Evolutionary conservation across 2,329 filamentous ascomycete species (phyloP), one percentile per base, ranked within the genome.

Genomic region (Sphaerostilbella broomeana): DNA sequence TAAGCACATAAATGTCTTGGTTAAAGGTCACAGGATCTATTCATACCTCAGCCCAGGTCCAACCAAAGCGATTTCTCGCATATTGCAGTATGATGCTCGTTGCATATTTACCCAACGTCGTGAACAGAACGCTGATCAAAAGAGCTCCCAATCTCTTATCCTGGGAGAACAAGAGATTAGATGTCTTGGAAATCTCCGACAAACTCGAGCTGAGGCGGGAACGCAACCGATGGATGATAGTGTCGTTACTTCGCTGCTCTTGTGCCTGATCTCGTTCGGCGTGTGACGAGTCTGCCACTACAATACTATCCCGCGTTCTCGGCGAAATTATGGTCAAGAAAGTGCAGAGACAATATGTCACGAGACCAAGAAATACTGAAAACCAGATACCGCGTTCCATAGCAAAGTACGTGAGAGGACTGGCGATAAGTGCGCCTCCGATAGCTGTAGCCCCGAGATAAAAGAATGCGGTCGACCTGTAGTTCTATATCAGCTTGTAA

Each of bases 401-500:
- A 32, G 47, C 34, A 12, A 44, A 33, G 18, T 47, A 49, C 7
- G 42, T 45, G 18, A 50, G 36, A 13, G 41, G 46, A 28, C 48
- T 45, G 12, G 48, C 44, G 22, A 50, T 35, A 3, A 51, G 34
- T 16, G 32, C 33, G 18, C 45, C 41, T 15, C 36, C 38, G 31
- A 48, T 43, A 6, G 46, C 25, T 7, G 42, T 35, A 13, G 46
- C 47, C 6, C 35, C 40, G 16, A 51, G 35, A 26, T 45, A 50
- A 3, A 44, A 46, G 31, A 51, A 51, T 6, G 44, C 38, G 7
- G 42, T 44, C 5, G 47, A 50, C 28, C 49, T 42, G 20, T n/a
- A 20, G 31, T 24, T 7, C 22, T 6, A 7, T 6, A 7, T 12
- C 20, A n/a, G 18, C 15, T 30, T n/a, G 30, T 12, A 12, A 24